Evolutionary conservation across 495 filamentous ascomycete genomes (phyloP).

Genomic region (Pseudoneurospora amorphoporcata): DNA sequence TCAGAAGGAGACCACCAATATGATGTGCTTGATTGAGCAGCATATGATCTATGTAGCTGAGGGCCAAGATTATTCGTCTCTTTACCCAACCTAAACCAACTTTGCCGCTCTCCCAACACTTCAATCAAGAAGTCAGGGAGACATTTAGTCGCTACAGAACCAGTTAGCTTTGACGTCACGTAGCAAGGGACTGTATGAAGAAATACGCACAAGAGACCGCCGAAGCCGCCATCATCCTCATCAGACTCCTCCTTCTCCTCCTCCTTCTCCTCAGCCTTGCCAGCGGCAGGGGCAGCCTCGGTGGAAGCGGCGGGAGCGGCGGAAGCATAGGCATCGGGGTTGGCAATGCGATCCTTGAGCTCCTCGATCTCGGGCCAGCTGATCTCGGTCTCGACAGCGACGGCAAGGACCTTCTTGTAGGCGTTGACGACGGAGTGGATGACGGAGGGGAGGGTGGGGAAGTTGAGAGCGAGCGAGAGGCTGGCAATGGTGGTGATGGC

Average conservation of each 20-base stretch:
- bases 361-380: constrained; percentile 93
- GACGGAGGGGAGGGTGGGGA: constrained; percentile 92
- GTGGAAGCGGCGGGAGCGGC: constrained; percentile 60
- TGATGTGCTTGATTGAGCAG: constrained; percentile 32
- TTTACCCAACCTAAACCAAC: constrained; percentile 27
- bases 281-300: constrained; percentile 39
- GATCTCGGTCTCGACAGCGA: constrained; percentile 84
- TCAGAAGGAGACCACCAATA: constrained; percentile 15
- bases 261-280: constrained; percentile 47
- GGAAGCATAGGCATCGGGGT: constrained; percentile 87
- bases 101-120: constrained; percentile 28
- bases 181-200: background rate
- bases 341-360: constrained; percentile 97
- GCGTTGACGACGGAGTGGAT: constrained; percentile 89
- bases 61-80: constrained; percentile 22
- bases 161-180: constrained; percentile 10
- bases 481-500: constrained; percentile 81
- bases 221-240: constrained; percentile 48
- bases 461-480: constrained; percentile 83
- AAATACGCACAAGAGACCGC: constrained; percentile 57
- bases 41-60: constrained; percentile 35
- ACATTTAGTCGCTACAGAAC: constrained; percentile 33
- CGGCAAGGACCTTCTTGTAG: constrained; percentile 94
- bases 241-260: constrained; percentile 54
- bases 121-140: constrained; percentile 10